Conservation (phyloP, 768 basidiomycete species). For the Mycena vitilis region DNA sequence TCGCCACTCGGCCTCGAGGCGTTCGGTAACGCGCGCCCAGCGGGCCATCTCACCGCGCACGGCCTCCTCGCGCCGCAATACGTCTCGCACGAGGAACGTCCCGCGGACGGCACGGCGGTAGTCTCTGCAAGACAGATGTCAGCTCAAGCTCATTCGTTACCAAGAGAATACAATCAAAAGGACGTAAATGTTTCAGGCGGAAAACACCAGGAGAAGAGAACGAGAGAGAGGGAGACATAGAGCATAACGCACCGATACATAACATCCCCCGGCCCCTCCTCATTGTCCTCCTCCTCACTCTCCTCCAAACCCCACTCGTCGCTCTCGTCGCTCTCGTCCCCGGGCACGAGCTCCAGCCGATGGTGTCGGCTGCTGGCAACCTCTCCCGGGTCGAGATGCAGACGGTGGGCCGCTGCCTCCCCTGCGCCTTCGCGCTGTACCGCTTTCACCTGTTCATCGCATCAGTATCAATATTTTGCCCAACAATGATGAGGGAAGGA, state of each 20-base stretch:
- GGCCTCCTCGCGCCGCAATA: slow-evolving; percentile 68
- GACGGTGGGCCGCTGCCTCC: slow-evolving; percentile 75
- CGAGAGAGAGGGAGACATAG: too few relatives aligned
- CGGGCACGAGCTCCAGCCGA: slow-evolving; percentile 72
- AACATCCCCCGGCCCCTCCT: slow-evolving; percentile 79
- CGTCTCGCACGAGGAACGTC: slow-evolving; percentile 82
- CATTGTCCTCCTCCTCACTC: slow-evolving; percentile 73
- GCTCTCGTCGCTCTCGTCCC: slow-evolving; percentile 79
- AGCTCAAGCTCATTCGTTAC: too few relatives aligned
- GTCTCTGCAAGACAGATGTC: slow-evolving; percentile 59
- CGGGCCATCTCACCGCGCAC: slow-evolving; percentile 79
- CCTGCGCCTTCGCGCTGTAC: slow-evolving; percentile 85
- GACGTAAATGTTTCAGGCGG: too few relatives aligned
- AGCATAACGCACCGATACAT: slow-evolving; percentile 57
- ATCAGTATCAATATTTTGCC: too few relatives aligned
- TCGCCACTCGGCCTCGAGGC: slow-evolving; percentile 50
- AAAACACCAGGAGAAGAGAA: too few relatives aligned
- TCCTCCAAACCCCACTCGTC: slow-evolving; percentile 84
- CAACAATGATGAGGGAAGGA: too few relatives aligned
- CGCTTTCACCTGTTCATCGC: slow-evolving; percentile 43
- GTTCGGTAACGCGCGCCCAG: slow-evolving; percentile 78
- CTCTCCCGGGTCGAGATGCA: slow-evolving; percentile 87
- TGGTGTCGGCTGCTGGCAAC: slow-evolving; percentile 79
- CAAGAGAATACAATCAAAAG: too few relatives aligned
- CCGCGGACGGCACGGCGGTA: slow-evolving; percentile 85